Conservation (phyloP, 768 basidiomycete species). For the Lentinula boryana region DNA sequence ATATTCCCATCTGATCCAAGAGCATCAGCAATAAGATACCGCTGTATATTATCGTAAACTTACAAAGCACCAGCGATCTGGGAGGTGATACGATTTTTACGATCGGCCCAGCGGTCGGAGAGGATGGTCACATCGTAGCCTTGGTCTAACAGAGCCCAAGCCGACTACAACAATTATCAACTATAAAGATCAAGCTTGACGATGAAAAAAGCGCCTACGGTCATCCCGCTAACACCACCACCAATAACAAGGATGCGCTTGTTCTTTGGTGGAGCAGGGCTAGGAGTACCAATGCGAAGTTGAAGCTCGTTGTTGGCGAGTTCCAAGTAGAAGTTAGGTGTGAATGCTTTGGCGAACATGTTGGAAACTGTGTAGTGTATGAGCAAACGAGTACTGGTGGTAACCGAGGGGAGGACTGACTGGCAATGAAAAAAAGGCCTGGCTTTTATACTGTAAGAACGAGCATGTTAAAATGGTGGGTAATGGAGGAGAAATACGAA, state of each 20-base stretch:
- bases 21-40: not conserved
- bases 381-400: not conserved
- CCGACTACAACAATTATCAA: constrained; percentile 10
- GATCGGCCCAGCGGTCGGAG: constrained; percentile 18
- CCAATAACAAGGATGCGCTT: constrained; percentile 3
- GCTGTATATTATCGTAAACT: not conserved
- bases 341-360: constrained; percentile 4
- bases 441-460: not conserved
- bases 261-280: not conserved
- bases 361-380: not conserved
- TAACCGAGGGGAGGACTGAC: not conserved
- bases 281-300: constrained; percentile 1
- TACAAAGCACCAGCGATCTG: constrained; percentile 23
- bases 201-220: not conserved
- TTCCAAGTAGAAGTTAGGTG: not conserved
- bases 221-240: constrained; percentile 6
- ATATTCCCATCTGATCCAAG: constrained; percentile 25
- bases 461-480: not conserved
- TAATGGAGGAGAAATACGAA: not conserved
- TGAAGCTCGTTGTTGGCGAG: not conserved
- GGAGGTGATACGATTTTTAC: constrained; percentile 14
- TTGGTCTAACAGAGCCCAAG: constrained; percentile 27
- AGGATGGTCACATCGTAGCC: constrained; percentile 30
- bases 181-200: not conserved
- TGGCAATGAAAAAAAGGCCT: not conserved